Evolutionary conservation across 495 filamentous ascomycete species (phyloP).

Genomic region (Penicillium waksmanii): DNA sequence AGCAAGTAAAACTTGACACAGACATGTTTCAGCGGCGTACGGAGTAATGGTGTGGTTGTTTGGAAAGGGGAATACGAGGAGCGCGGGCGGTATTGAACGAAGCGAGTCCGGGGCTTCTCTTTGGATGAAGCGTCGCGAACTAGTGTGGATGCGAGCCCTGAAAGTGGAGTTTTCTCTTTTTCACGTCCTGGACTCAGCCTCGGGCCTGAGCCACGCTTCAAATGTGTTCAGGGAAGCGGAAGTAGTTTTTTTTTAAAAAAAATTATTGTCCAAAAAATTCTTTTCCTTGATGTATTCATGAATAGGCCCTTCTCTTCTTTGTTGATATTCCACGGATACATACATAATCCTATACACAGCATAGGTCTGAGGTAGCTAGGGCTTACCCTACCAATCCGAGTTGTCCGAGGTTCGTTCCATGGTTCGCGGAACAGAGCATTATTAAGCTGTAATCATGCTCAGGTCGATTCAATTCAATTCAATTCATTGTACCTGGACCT

Average conservation of each 20-base stretch:
- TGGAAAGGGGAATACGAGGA: slow-evolving; percentile 23
- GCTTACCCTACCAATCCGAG: background rate
- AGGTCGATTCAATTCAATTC: no score
- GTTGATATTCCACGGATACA: background rate
- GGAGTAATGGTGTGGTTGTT: slow-evolving; percentile 4
- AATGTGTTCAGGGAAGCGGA: no score
- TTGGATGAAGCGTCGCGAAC: slow-evolving; percentile 28
- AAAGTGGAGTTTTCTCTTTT: slow-evolving; percentile 27
- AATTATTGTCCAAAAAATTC: background rate
- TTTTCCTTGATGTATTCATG: background rate
- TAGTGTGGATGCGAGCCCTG: slow-evolving; percentile 38
- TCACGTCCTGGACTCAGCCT: slow-evolving; percentile 27
- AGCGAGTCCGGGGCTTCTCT: slow-evolving; percentile 27
- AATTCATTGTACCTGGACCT: background rate
- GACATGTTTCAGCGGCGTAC: background rate
- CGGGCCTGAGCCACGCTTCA: slow-evolving; percentile 25
- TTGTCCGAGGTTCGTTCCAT: background rate
- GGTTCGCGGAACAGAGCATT: background rate
- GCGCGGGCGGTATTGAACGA: slow-evolving; percentile 24
- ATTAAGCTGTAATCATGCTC: background rate
- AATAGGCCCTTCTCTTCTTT: no score
- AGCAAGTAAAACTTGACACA: background rate
- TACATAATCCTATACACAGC: background rate
- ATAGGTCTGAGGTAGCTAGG: background rate
- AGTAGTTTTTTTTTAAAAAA: background rate